Evolutionary conservation across 768 basidiomycete species (phyloP), one percentile per base, ranked within the genome.

Genomic region (Russula emetica): DNA sequence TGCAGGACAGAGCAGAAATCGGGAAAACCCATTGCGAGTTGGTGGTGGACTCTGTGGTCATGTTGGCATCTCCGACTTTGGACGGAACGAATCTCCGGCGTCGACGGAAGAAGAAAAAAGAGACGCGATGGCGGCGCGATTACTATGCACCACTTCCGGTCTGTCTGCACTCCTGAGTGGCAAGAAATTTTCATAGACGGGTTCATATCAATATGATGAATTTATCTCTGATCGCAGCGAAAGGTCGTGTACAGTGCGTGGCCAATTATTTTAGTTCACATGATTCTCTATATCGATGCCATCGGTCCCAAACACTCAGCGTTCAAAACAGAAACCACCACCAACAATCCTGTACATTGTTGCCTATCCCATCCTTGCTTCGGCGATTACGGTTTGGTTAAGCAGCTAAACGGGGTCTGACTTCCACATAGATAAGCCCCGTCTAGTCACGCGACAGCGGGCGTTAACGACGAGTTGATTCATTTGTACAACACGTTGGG

Each of bases 401-500:
- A 42, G 47, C 38, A 42, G 18, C 38, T 16, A 34, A 44, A 42
- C 63, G 52, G 57, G 22, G 40, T 57, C 51, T 18, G 51, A 34
- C 57, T 14, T 42, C 9, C 34, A 42, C 22, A 20, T 44, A 61
- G n/a, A 51, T 61, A 42, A 52, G 26, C 38, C 45, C 50, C 20
- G 40, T 18, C 18, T 6, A 22, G n/a, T 36, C 54, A 49, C 58
- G 16, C 22, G 20, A 28, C 28, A 24, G 42, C n/a, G 22, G 24
- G 52, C 49, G 51, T 61, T 42, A 67, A 57, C 66, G 63, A 56
- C 55, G 59, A 18, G 64, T 64, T 40, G 62, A 36, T 14, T 64
- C 67, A 16, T 52, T 54, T 55, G 51, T 60, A 26, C 49, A 53
- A 44, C 79, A 79, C 0, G 0, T 5, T 36, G 72, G 78, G 59